Base-by-base conservation (phyloP, 805 yeast genomes). In the Candida nitratophila region DNA sequence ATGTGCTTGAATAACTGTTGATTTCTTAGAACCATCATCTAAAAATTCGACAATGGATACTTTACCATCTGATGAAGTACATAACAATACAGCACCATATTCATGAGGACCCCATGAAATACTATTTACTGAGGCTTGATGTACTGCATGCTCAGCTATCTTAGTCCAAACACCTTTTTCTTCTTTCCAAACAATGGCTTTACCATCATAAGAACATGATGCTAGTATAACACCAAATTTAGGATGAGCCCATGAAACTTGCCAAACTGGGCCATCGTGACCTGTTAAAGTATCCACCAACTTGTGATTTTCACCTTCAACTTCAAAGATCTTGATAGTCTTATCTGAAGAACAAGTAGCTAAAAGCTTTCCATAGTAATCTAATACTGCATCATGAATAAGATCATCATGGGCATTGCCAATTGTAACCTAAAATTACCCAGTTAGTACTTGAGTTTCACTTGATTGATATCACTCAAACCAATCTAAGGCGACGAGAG, bases 251-350 rank as follows among this genome's bases (percentile, higher is more conserved):
- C 99, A 93, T 44, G 87, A 79, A 19, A 89, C 95, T 68, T 91
- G 96, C 99, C 99, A 93, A 40, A 93, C 97, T 12, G 99, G 98
- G 30, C 98, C 99, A 50, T 89, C 96, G 64, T 93, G 99, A 33
- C 95, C 97, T 40, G 77, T 73, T 50, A 93, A 70, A 1, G 98
- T 90, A 52, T 89, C 96, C 17, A 84, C 74, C 42, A 89, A 71
- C 59, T 76, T 83, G 64, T 88, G 91, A 56, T 72, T 77, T 39
- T 87, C 95, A 33, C 91, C 93, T 41, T 86, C 91, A 37, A 91
- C 81, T 53, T 90, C 96, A 64, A 88, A 93, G 46, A 93, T 82
- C 68, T 90, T 88, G 68, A 91, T 85, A n/a, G 96, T 85, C 60
- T 87, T 88, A 69, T 93, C 99, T 3, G 96, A 86, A 3, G 97